These are phyloP conservation scores for Amborella trichopoda DNA, from an alignment of 164 flowering plant genomes.

Conservation along the genomic window DNA sequence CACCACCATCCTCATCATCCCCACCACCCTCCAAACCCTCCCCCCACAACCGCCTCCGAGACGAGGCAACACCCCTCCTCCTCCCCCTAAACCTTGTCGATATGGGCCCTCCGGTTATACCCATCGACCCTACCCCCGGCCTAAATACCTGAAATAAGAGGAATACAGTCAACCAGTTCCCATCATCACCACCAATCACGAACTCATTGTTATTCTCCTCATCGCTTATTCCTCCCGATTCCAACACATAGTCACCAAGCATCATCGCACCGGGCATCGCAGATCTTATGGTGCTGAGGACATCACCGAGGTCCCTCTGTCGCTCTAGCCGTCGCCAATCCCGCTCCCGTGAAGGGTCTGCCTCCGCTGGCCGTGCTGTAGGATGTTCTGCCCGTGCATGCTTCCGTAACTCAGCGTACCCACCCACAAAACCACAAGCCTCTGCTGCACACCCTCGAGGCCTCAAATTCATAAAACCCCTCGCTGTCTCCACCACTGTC, in stretches of 20 bases:
- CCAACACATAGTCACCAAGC: conserved; percentile 14
- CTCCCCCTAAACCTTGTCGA: conserved; percentile 17
- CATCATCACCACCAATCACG: conserved; percentile 35
- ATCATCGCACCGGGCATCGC: conserved; percentile 41
- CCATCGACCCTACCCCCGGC: conserved; percentile 43
- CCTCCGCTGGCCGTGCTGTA: conserved; percentile 55
- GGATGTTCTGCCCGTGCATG: conserved; percentile 89
- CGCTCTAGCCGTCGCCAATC: conserved; percentile 76
- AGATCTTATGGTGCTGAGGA: conserved; percentile 73
- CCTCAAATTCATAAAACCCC: conserved; percentile 70
- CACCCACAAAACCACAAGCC: conserved; percentile 58
- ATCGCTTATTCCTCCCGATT: conserved; percentile 4
- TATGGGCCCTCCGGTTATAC: conserved; percentile 34
- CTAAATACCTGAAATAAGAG: conserved; percentile 44
- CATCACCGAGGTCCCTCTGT: conserved; percentile 78
- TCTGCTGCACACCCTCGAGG: conserved; percentile 70
- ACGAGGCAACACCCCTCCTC: background rate
- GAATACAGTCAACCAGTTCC: conserved; percentile 52
- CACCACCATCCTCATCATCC: conserved; percentile 32
- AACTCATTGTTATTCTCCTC: background rate
- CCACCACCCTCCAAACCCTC: conserved; percentile 43
- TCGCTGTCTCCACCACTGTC: conserved; percentile 63
- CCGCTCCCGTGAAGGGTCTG: conserved; percentile 64
- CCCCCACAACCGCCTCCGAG: conserved; percentile 36
- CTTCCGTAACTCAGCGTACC: conserved; percentile 63